Conservation (phyloP, 2,329 filamentous ascomycete species). For the Penicillium crustosum region DNA sequence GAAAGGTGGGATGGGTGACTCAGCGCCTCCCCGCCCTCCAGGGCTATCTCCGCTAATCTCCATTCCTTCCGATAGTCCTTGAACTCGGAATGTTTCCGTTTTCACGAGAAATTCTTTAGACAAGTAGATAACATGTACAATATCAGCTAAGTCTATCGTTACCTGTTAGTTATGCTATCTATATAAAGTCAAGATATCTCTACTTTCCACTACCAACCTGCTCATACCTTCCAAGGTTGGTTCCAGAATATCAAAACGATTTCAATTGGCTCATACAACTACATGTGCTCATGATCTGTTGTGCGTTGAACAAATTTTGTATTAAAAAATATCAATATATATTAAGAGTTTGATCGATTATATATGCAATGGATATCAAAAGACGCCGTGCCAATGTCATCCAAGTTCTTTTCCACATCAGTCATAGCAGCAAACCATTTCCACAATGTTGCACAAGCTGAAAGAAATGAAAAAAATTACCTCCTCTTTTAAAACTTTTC, state of each 20-base stretch:
- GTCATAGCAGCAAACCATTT: background rate
- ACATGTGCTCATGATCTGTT: background rate
- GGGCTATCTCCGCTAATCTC: background rate
- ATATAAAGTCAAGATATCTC: background rate
- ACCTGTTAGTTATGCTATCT: background rate
- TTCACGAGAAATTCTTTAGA: no score
- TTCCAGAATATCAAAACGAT: background rate
- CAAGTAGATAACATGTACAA: background rate
- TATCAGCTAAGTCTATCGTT: background rate
- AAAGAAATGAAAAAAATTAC: background rate
- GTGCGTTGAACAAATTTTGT: background rate
- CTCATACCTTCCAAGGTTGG: background rate
- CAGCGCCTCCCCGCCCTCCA: background rate
- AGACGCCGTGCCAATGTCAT: conserved; percentile 2
- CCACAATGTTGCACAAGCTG: background rate
- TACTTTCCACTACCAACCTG: background rate
- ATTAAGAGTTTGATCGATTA: background rate
- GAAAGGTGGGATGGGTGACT: background rate
- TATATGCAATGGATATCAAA: conserved; percentile 2
- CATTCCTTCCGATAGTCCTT: background rate
- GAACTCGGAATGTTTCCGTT: background rate
- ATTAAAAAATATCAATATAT: background rate
- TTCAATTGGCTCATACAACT: background rate
- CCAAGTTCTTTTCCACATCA: conserved; percentile 6
- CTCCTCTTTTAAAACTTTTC: background rate